phyloP scores from a whole-genome alignment of 768 basidiomycete genomes.

The Agaricus subrufescens region DNA sequence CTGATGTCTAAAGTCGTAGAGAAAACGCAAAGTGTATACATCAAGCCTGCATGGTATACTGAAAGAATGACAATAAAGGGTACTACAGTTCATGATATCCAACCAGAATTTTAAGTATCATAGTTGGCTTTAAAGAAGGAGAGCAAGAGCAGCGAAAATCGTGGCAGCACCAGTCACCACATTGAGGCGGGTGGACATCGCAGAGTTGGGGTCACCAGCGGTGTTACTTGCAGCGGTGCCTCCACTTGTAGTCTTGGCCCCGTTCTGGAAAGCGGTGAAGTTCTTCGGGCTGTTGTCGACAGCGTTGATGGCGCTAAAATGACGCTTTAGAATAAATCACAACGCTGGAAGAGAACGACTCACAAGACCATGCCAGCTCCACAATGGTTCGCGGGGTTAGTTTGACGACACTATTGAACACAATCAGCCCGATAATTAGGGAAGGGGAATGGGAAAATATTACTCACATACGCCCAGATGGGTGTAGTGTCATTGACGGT shows the following conservation, averaged over 20 bases:
- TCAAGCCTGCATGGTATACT: slow-evolving; percentile 3
- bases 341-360: slow-evolving; percentile 14
- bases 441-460: not conserved
- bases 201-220: slow-evolving; percentile 21
- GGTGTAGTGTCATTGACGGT: slow-evolving; percentile 56
- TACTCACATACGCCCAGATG: slow-evolving; percentile 51
- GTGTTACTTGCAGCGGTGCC: slow-evolving; percentile 32
- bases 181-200: slow-evolving; percentile 28
- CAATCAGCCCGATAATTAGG: not conserved
- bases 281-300: slow-evolving; percentile 43
- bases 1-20: not conserved
- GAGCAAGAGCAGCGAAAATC: slow-evolving; percentile 25
- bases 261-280: slow-evolving; percentile 52
- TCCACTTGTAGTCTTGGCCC: slow-evolving; percentile 52
- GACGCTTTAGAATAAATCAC: not conserved
- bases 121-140: slow-evolving; percentile 26
- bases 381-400: slow-evolving; percentile 35
- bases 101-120: slow-evolving; percentile 21
- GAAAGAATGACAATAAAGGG: not conserved
- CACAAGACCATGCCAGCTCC: slow-evolving; percentile 54
- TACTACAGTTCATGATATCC: slow-evolving; percentile 4
- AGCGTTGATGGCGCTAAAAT: slow-evolving; percentile 48
- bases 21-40: slow-evolving; percentile 1
- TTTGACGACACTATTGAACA: slow-evolving; percentile 35
- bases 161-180: slow-evolving; percentile 24